phyloP scores from a whole-genome alignment of 2,329 filamentous ascomycete species.

The Cercospora berteroae region DNA sequence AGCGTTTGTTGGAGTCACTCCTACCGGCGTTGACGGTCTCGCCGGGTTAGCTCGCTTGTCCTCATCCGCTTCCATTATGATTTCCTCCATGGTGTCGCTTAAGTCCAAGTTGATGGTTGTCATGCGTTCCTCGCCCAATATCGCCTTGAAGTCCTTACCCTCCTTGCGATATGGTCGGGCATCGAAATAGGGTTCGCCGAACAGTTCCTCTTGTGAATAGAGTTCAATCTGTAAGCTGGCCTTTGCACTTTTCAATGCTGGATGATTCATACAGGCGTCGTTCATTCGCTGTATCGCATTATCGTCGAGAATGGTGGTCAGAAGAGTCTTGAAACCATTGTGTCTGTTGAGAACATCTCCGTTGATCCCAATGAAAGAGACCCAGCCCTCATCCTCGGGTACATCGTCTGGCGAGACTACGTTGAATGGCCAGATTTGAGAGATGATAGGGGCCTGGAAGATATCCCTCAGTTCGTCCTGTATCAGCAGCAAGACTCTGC shows the following conservation, averaged over 20 bases:
- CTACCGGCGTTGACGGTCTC: neutral
- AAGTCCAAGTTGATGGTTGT: neutral
- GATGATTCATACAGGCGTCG: neutral
- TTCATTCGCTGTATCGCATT: neutral
- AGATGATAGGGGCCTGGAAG: neutral
- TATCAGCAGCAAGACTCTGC: neutral
- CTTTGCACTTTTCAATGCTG: neutral
- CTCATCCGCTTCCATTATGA: neutral
- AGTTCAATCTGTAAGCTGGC: constrained; percentile 1
- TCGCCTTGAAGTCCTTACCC: neutral
- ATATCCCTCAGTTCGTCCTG: neutral
- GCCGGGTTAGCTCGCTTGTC: neutral
- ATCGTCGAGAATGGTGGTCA: neutral
- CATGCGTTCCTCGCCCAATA: constrained; percentile 6
- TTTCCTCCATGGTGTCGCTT: neutral
- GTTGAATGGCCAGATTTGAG: constrained; percentile 7
- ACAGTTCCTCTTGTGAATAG: neutral
- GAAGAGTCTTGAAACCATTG: neutral
- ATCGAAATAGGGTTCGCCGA: neutral
- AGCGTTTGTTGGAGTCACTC: neutral
- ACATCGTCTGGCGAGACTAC: neutral
- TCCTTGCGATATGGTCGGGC: neutral
- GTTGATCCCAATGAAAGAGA: constrained; percentile 2
- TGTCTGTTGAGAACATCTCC: neutral
- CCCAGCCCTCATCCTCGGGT: constrained; percentile 5